A percentile compares a stretch with the other conserved stretches of the same genome.
These are phyloP conservation scores for Triticum urartu DNA, from an alignment of 176 grass and related monocot species.

Conservation along the genomic window DNA sequence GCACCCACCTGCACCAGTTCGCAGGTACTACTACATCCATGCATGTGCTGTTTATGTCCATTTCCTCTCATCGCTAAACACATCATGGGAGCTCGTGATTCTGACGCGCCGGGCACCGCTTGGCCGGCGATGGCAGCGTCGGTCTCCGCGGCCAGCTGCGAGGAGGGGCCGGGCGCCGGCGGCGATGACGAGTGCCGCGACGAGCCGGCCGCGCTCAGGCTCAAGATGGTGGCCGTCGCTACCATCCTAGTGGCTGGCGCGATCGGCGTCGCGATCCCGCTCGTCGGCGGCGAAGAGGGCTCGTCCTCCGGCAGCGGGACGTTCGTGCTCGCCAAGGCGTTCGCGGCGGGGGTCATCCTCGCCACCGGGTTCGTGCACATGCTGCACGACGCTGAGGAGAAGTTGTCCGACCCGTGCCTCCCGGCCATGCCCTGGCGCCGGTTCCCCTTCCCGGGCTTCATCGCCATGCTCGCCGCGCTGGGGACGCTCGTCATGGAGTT, in stretches of 20 bases:
- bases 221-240: conserved; percentile 62
- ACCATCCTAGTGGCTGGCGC: conserved; percentile 53
- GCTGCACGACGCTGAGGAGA: conserved; percentile 55
- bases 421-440: conserved; percentile 49
- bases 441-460: conserved; percentile 84
- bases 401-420: conserved; percentile 58
- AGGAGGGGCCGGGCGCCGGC: neutral
- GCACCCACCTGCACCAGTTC: conserved; percentile 26
- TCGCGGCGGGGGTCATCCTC: conserved; percentile 78
- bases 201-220: conserved; percentile 49
- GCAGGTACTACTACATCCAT: conserved; percentile 21
- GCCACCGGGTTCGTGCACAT: conserved; percentile 89
- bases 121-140: conserved; percentile 29
- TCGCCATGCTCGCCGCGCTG: conserved; percentile 77
- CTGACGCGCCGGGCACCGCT: neutral
- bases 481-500: conserved; percentile 70
- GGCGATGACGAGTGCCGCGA: conserved; percentile 48
- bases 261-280: conserved; percentile 58
- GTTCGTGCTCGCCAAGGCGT: conserved; percentile 70
- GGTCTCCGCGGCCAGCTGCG: conserved; percentile 50
- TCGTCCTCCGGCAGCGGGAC: neutral
- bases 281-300: conserved; percentile 7
- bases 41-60: neutral
- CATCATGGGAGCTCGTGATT: neutral
- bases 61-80: neutral